These are phyloP conservation scores for Fusarium sacchari DNA, from an alignment of 2,329 filamentous ascomycete species.

Conservation along the genomic window DNA sequence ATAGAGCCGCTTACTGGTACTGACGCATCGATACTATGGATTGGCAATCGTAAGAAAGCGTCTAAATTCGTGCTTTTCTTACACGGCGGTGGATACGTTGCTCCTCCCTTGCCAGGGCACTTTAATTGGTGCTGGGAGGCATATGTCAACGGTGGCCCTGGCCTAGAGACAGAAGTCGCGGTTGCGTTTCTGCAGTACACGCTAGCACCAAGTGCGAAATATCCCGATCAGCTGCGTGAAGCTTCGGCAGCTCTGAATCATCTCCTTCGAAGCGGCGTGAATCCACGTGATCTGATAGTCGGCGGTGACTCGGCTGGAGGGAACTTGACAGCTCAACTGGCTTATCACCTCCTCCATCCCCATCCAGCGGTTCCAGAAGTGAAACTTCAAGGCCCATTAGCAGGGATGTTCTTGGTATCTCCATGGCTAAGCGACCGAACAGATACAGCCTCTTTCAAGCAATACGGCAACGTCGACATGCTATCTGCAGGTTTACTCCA, in stretches of 20 bases:
- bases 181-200: not conserved
- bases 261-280: not conserved
- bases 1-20: accelerated
- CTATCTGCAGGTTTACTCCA: not conserved
- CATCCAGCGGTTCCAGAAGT: not conserved
- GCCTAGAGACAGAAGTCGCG: not conserved
- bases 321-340: not conserved
- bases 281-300: not conserved
- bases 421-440: not conserved
- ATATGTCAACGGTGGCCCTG: not conserved
- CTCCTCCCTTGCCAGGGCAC: not conserved
- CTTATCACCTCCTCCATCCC: not conserved
- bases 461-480: not conserved
- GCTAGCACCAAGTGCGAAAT: not conserved
- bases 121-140: not conserved
- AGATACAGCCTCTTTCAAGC: accelerated
- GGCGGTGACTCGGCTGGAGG: not conserved
- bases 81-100: not conserved
- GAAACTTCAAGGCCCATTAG: not conserved
- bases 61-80: not conserved
- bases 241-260: not conserved
- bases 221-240: not conserved
- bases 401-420: not conserved
- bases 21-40: not conserved
- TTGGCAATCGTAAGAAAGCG: not conserved